phyloP scores from a whole-genome alignment of 2,329 filamentous ascomycete species.

The Exophiala sideris region DNA sequence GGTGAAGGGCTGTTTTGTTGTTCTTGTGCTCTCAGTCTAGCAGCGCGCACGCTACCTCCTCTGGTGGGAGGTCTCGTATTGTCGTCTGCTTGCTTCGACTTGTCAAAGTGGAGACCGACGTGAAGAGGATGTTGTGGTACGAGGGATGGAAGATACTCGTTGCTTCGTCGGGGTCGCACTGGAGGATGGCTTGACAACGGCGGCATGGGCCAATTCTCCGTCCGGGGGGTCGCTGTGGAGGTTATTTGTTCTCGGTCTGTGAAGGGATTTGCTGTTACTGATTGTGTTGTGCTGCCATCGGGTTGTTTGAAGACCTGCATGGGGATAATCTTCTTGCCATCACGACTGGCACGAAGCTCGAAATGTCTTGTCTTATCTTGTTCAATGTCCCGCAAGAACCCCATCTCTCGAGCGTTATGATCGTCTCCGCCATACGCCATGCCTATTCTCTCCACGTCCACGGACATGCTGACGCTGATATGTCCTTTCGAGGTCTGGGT shows the following conservation, averaged over 20 bases:
- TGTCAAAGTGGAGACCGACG: constrained; percentile 2
- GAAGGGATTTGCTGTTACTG: background rate
- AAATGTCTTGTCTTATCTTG: constrained; percentile 70
- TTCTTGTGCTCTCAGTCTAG: background rate
- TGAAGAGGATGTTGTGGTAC: constrained; percentile 7
- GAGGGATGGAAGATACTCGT: background rate
- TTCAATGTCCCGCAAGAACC: constrained; percentile 34
- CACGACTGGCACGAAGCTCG: constrained; percentile 57
- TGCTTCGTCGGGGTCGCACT: background rate
- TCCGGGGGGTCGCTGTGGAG: background rate
- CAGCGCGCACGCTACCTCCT: background rate
- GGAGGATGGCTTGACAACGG: background rate
- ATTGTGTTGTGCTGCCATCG: background rate
- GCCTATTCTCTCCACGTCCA: constrained; percentile 6
- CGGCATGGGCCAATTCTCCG: constrained; percentile 9
- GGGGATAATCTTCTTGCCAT: constrained; percentile 22
- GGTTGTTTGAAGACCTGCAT: constrained; percentile 21
- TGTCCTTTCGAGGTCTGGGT: background rate
- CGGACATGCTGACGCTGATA: background rate
- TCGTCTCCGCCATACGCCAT: background rate
- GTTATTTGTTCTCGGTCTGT: background rate
- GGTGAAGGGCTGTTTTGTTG: background rate
- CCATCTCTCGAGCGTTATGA: constrained; percentile 4
- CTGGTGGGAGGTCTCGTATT: background rate
- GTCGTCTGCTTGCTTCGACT: background rate